Base-by-base conservation (phyloP, 2,329 filamentous ascomycete species). In the Cordyceps cateniannulata region DNA sequence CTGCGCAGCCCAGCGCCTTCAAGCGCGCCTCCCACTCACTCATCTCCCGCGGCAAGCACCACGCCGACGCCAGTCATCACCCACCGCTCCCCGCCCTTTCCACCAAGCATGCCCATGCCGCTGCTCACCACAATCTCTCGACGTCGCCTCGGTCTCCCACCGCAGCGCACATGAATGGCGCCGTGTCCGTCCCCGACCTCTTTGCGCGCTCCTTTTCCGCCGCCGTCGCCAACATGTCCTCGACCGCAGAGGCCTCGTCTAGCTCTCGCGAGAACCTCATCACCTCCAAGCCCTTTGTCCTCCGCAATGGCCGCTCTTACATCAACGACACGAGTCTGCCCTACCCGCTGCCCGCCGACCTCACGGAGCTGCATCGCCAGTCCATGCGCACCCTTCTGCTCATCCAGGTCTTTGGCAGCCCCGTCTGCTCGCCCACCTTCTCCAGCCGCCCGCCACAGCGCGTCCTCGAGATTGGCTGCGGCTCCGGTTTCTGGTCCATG, bases 261-360 rank as follows among this genome's bases (percentile, higher is more conserved):
- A 75, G 73, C 61, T 76, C 75, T 25, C 74, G 73, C 42, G 81
- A 81, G 51, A 76, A 73, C 63, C 68, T 71, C 50, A 48, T 69
- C 66, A 60, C 71, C 67, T 59, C 72, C 22, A 78, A 77, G 66
- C 85, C 87, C 8, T 89, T 93, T 68, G 77, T 89, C 65, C 77
- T 87, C 65, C 86, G 88, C 68, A 88, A 95, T 76, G 91, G 91
- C 57, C 88, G 92, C 62, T 88, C 88, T 51, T 97, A 93, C 74
- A 83, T 96, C 65, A 85, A 89, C 70, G 90, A 96, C 69, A 78
- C 82, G 9, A 80, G 83, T 2, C 76, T 90, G 32, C 77, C 85
- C 8, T 97, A 98, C 68, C 91, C 91, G n/a, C 79, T 97, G 2
- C 93, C 93, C 44, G 88, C 89, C 76, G 93, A 97, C 75, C 82